Conservation (phyloP, 2,329 filamentous ascomycete genomes). For the Aureobasidium sp. region DNA sequence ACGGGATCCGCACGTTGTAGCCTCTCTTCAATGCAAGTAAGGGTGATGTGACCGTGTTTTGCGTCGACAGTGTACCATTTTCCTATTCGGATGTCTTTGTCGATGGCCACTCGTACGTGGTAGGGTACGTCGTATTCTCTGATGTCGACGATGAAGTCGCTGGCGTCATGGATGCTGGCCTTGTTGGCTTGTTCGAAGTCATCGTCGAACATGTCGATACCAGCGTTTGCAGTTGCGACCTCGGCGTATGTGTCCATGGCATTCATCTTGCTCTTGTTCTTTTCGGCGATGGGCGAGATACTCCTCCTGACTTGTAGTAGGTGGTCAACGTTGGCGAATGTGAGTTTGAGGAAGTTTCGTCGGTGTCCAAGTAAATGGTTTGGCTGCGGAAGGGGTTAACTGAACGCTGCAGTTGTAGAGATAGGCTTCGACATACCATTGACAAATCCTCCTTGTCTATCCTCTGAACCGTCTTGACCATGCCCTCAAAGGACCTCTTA, state of each 20-base stretch:
- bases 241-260: conserved; percentile 98
- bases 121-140: conserved; percentile 99
- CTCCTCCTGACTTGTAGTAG: conserved; percentile 75
- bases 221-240: conserved; percentile 75
- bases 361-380: conserved; percentile 91
- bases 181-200: conserved; percentile 60
- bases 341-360: conserved; percentile 77
- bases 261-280: conserved; percentile 92
- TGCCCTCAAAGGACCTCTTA: conserved; percentile 66
- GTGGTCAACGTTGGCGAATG: conserved; percentile 80
- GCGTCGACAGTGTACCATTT: conserved; percentile 96
- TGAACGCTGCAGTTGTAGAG: neutral
- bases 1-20: conserved; percentile 88
- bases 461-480: conserved; percentile 68
- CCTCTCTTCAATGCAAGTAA: conserved; percentile 78
- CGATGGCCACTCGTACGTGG: conserved; percentile 97
- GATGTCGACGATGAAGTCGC: conserved; percentile 97
- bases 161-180: conserved; percentile 68
- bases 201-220: conserved; percentile 92
- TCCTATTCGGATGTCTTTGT: conserved; percentile 85
- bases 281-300: conserved; percentile 85
- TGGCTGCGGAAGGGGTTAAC: conserved; percentile 36
- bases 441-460: conserved; percentile 84
- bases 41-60: conserved; percentile 79
- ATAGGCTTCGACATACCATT: conserved; percentile 17